phyloP scores from a whole-genome alignment of 163 green algal genomes.

The Picocystis sp. region DNA sequence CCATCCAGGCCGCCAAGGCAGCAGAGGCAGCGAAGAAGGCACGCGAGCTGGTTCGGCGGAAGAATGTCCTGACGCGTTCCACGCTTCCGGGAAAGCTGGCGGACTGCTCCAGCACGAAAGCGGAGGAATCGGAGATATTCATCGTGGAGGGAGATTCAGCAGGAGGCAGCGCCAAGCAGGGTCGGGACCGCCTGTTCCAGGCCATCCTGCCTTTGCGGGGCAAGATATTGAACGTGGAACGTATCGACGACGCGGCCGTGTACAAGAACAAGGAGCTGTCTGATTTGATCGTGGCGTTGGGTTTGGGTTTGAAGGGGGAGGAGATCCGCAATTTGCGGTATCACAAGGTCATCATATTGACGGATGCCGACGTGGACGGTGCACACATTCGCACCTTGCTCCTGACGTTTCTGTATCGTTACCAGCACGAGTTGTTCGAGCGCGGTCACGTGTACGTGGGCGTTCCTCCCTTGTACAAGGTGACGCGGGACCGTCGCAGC shows the following conservation, averaged over 20 bases:
- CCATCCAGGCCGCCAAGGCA: constrained; percentile 40
- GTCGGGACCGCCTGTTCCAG: constrained; percentile 60
- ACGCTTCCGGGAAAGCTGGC: constrained; percentile 90
- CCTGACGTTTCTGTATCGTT: constrained; percentile 97
- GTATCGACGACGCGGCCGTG: constrained; percentile 53
- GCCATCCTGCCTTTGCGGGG: constrained; percentile 86
- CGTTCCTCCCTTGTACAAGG: constrained; percentile 80
- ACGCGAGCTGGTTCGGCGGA: constrained; percentile 73
- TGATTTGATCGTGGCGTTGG: constrained; percentile 82
- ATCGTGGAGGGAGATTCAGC: constrained; percentile 96
- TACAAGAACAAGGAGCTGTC: constrained; percentile 93
- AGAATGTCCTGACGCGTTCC: constrained; percentile 52
- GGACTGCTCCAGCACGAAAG: constrained; percentile 61
- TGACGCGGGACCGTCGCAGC: constrained; percentile 18
- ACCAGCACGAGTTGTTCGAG: constrained; percentile 74
- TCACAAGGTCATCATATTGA: constrained; percentile 89
- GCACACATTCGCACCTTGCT: constrained; percentile 95
- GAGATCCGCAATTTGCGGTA: constrained; percentile 44
- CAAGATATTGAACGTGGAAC: constrained; percentile 98
- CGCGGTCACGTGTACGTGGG: constrained; percentile 46
- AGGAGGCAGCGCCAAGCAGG: constrained; percentile 91
- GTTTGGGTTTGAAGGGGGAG: constrained; percentile 56
- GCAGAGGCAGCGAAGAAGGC: constrained; percentile 73
- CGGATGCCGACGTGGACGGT: constrained; percentile 95
- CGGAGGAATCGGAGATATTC: constrained; percentile 75